Evolutionary conservation across 768 basidiomycete species (phyloP).

Genomic region (Hirschioporus abietinus): DNA sequence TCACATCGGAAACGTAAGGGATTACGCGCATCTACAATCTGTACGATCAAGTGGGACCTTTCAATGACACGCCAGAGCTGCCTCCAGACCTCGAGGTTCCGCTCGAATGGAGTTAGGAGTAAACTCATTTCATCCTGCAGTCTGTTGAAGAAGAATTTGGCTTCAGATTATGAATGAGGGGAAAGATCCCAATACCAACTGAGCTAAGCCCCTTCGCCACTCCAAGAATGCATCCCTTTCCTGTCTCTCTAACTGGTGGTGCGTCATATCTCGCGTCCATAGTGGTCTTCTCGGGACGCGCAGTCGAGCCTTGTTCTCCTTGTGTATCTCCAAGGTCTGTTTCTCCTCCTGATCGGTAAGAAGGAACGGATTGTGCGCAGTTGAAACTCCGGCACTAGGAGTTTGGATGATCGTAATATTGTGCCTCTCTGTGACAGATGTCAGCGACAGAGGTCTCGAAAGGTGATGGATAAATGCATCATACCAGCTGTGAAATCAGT

Average conservation of each 20-base stretch:
- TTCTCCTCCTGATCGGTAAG: slow-evolving; percentile 79
- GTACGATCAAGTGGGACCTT: slow-evolving; percentile 88
- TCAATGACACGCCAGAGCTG: slow-evolving; percentile 98
- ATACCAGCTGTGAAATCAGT: slow-evolving; percentile 94
- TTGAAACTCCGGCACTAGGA: slow-evolving; percentile 27
- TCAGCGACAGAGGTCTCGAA: slow-evolving; percentile 7
- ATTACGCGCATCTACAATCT: slow-evolving; percentile 96
- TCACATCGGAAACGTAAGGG: slow-evolving; percentile 90
- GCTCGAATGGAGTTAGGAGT: slow-evolving; percentile 93
- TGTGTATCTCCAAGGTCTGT: slow-evolving; percentile 66
- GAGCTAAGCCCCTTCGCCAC: slow-evolving; percentile 88
- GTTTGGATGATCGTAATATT: slow-evolving; percentile 76
- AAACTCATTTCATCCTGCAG: slow-evolving; percentile 84
- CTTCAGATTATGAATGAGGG: background rate
- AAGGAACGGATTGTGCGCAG: slow-evolving; percentile 77
- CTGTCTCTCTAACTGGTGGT: slow-evolving; percentile 75
- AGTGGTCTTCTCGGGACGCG: slow-evolving; percentile 85
- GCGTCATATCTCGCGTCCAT: slow-evolving; percentile 81
- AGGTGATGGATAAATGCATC: slow-evolving; percentile 16
- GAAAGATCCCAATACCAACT: slow-evolving; percentile 46
- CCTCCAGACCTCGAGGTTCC: slow-evolving; percentile 97
- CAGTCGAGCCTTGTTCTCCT: slow-evolving; percentile 65
- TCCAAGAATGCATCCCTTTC: slow-evolving; percentile 89
- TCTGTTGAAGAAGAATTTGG: slow-evolving; percentile 32
- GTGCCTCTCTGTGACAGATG: slow-evolving; percentile 49